Conservation (phyloP, 2,329 filamentous ascomycete species). For the Calonectria pteridis region DNA sequence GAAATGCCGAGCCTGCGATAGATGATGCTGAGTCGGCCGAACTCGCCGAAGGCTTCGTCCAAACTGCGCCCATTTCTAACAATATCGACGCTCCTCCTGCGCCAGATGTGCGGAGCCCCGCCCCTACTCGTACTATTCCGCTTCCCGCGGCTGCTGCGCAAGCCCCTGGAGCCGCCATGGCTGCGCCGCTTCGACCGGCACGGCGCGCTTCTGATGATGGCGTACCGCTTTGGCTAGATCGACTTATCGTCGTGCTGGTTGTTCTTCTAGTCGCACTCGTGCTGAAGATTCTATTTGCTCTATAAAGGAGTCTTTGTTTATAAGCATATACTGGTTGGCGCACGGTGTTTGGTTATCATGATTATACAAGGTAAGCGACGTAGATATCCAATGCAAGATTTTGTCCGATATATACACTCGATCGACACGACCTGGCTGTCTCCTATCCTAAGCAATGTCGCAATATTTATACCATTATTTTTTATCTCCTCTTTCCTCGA, state of each 20-base stretch:
- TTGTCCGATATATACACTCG: not conserved
- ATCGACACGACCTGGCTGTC: not conserved
- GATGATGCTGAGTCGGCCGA: slow-evolving; percentile 59
- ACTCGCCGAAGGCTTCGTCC: slow-evolving; percentile 70
- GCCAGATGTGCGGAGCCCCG: slow-evolving; percentile 25
- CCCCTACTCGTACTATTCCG: slow-evolving; percentile 29
- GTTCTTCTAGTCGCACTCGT: slow-evolving; percentile 79
- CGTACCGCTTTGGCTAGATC: slow-evolving; percentile 82
- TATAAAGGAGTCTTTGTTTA: slow-evolving; percentile 31
- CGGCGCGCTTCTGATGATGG: slow-evolving; percentile 54
- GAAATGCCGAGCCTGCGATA: slow-evolving; percentile 28
- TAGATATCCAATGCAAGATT: slow-evolving; percentile 40
- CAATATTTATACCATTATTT: slow-evolving; percentile 13
- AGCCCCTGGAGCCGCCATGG: slow-evolving; percentile 1
- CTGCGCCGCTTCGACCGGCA: slow-evolving; percentile 32
- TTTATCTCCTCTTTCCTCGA: not conserved
- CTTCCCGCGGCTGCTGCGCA: slow-evolving; percentile 21
- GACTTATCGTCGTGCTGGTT: slow-evolving; percentile 80
- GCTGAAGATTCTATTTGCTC: slow-evolving; percentile 62
- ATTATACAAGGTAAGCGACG: slow-evolving; percentile 29
- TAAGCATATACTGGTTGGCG: not conserved
- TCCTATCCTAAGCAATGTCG: slow-evolving; percentile 16
- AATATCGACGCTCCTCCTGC: not conserved
- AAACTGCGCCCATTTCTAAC: slow-evolving; percentile 53
- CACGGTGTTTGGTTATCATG: slow-evolving; percentile 8